Evolutionary conservation across 2,329 filamentous ascomycete species (phyloP).

Genomic region (Arthrobotrys musiformis): DNA sequence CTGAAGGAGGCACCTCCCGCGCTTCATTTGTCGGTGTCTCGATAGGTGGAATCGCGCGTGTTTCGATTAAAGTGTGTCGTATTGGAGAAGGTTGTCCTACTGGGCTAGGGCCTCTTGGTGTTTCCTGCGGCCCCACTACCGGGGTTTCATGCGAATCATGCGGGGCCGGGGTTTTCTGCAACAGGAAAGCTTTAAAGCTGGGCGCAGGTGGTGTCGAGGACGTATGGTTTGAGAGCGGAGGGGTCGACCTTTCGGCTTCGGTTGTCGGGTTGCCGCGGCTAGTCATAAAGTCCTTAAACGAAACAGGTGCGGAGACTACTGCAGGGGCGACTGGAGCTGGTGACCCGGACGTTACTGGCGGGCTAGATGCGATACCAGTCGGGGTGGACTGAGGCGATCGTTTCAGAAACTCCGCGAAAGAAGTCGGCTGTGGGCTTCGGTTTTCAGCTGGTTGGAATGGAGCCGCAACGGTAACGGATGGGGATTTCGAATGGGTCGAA

Average conservation of each 20-base stretch:
- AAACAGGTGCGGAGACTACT: constrained; percentile 31
- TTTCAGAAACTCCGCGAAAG: constrained; percentile 48
- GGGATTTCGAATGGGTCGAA: constrained; percentile 40
- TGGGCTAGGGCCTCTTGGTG: background rate
- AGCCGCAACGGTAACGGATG: constrained; percentile 26
- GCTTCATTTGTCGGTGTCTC: background rate
- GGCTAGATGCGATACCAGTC: constrained; percentile 15
- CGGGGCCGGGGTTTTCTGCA: constrained; percentile 29
- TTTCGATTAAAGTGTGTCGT: background rate
- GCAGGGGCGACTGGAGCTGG: constrained; percentile 1
- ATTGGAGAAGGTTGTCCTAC: background rate
- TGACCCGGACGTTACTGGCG: constrained; percentile 22
- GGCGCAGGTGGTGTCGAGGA: constrained; percentile 33
- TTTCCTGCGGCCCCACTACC: constrained; percentile 2
- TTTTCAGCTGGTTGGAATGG: constrained; percentile 22
- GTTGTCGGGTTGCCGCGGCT: constrained; percentile 31
- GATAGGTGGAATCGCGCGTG: background rate
- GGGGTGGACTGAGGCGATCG: constrained; percentile 43
- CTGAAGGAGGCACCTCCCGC: constrained; percentile 4
- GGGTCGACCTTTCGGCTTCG: constrained; percentile 26
- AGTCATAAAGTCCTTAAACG: constrained; percentile 49
- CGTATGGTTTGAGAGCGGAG: constrained; percentile 14
- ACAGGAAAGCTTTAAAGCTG: constrained; percentile 49
- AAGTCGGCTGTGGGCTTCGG: constrained; percentile 42
- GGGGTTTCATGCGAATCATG: background rate